Evolutionary conservation across 176 grass and related monocot genomes (phyloP).

Genomic region (Cenchrus americanus): DNA sequence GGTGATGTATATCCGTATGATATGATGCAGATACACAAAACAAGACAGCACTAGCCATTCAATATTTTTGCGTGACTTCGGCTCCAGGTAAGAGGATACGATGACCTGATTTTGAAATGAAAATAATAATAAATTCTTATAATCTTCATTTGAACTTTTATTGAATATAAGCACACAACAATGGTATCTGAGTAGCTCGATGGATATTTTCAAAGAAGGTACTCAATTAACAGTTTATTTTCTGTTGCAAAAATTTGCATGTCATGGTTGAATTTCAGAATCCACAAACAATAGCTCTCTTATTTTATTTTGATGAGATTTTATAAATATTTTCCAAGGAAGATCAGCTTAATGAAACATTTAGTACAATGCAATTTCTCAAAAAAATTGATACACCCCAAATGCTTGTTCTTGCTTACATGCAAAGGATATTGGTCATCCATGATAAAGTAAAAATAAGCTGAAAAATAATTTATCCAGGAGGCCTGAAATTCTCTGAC

Average conservation of each 20-base stretch:
- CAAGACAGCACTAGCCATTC: neutral
- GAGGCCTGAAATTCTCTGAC: neutral
- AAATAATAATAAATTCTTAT: neutral
- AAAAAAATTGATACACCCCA: too few species aligned
- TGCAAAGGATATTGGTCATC: neutral
- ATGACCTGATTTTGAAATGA: neutral
- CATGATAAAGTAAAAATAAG: neutral
- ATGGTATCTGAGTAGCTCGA: too few species aligned
- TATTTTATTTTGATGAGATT: neutral
- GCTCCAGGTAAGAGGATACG: neutral
- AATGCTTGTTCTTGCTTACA: too few species aligned
- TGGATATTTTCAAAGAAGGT: neutral
- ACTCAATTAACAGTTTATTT: neutral
- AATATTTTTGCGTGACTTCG: constrained; percentile 25
- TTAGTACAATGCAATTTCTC: too few species aligned
- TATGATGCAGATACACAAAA: neutral
- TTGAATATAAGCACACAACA: neutral
- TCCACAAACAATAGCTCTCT: neutral
- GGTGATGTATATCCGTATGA: neutral
- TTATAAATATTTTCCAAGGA: too few species aligned
- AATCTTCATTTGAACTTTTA: neutral
- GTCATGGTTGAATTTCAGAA: neutral
- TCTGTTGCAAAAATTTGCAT: neutral
- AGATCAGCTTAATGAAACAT: too few species aligned
- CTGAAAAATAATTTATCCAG: neutral